phyloP scores from a whole-genome alignment of 345 rosid genomes.

The Lenwebbia sp. region DNA sequence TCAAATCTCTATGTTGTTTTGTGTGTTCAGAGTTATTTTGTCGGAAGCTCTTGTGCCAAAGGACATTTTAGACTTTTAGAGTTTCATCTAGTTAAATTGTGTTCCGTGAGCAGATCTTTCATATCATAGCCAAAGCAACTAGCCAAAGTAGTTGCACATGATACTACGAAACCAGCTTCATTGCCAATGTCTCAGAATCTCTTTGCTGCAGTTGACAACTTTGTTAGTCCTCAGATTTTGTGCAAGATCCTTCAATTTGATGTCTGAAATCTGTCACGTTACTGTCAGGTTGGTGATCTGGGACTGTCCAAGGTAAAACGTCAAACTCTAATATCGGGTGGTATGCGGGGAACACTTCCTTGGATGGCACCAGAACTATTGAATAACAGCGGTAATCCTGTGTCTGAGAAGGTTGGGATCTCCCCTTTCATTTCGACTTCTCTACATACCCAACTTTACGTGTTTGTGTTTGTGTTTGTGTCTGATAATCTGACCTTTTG shows the following conservation, averaged over 20 bases:
- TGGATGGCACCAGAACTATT: constrained; percentile 73
- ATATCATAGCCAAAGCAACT: neutral
- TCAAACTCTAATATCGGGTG: constrained; percentile 50
- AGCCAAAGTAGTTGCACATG: neutral
- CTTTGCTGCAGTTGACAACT: neutral
- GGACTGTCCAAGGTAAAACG: constrained; percentile 57
- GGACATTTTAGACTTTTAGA: neutral
- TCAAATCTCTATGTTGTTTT: neutral
- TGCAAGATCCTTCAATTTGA: neutral
- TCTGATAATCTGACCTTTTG: neutral
- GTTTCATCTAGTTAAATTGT: neutral
- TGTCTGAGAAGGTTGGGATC: constrained; percentile 40
- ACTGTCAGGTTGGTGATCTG: constrained; percentile 46
- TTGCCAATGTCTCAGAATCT: neutral
- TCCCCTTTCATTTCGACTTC: neutral
- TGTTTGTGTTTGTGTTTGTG: neutral
- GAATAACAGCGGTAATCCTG: constrained; percentile 41
- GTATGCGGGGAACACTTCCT: constrained; percentile 63
- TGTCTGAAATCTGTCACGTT: neutral
- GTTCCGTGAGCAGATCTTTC: neutral
- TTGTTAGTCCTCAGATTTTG: neutral
- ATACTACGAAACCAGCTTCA: neutral
- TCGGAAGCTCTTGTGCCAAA: neutral
- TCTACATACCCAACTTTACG: neutral
- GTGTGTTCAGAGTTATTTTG: neutral